Conservation (phyloP, 176 grass and related monocot genomes). For the Urochloa ruziziensis region DNA sequence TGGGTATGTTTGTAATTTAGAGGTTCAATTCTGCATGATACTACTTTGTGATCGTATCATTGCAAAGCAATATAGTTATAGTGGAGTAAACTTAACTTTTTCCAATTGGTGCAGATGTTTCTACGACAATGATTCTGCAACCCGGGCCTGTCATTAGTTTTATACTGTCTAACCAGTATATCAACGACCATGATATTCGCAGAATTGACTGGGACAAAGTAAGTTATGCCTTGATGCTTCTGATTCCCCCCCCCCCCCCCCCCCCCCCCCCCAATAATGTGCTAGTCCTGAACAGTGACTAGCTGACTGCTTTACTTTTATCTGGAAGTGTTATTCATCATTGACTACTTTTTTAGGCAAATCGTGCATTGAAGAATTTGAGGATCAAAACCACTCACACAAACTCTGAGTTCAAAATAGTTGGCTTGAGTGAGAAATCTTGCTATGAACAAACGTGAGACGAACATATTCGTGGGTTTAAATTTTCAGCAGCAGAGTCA, state of each 20-base stretch:
- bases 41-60: no score
- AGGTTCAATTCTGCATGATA: no score
- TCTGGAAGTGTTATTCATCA: no score
- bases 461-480: no score
- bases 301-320: no score
- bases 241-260: no score
- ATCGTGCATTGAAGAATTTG: not conserved
- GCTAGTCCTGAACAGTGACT: no score
- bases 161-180: not conserved
- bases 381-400: not conserved
- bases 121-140: constrained; percentile 1
- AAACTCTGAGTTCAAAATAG: not conserved
- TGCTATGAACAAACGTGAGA: not conserved
- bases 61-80: no score
- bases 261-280: no score
- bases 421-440: not conserved
- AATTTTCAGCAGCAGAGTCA: no score
- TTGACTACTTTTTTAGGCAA: not conserved
- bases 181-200: not conserved
- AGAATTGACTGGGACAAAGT: not conserved
- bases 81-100: not conserved
- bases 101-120: constrained; percentile 27
- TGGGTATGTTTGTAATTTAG: not conserved
- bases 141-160: constrained; percentile 25
- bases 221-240: not conserved